Evolutionary conservation across 148 eudicot genomes (phyloP).

Genomic region (Camellia japonica): DNA sequence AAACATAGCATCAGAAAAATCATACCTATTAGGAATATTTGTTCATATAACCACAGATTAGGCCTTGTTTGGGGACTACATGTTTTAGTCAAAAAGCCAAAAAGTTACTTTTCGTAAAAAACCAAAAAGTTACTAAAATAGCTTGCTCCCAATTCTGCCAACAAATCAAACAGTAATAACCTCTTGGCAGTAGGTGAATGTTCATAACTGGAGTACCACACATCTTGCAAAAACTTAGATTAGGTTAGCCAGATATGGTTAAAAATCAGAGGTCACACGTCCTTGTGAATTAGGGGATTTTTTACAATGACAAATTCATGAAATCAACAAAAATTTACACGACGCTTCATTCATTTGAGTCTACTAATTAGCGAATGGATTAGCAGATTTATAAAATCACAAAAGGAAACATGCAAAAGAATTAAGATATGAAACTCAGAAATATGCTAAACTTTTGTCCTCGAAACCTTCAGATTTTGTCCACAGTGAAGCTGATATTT

Average conservation of each 20-base stretch:
- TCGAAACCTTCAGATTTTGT: too few relatives aligned
- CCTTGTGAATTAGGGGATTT: constrained; percentile 8
- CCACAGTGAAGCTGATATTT: background rate
- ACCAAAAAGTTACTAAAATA: too few relatives aligned
- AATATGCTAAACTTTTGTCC: background rate
- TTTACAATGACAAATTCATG: background rate
- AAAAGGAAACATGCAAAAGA: background rate
- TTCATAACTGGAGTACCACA: background rate
- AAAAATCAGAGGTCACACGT: background rate
- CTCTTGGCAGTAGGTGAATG: background rate
- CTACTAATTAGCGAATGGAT: background rate
- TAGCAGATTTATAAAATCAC: background rate
- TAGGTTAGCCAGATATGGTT: background rate
- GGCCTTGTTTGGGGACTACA: too few relatives aligned
- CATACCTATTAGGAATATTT: background rate
- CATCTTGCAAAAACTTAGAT: background rate
- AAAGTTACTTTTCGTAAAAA: too few relatives aligned
- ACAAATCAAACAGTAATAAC: background rate
- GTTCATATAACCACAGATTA: background rate
- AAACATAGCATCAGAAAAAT: background rate
- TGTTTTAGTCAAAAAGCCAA: too few relatives aligned
- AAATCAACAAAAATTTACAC: background rate
- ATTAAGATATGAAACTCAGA: background rate
- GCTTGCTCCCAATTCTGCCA: background rate
- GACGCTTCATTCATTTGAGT: background rate